Base-by-base conservation (phyloP, 441 rosid genomes). In the Populus hybrid region DNA sequence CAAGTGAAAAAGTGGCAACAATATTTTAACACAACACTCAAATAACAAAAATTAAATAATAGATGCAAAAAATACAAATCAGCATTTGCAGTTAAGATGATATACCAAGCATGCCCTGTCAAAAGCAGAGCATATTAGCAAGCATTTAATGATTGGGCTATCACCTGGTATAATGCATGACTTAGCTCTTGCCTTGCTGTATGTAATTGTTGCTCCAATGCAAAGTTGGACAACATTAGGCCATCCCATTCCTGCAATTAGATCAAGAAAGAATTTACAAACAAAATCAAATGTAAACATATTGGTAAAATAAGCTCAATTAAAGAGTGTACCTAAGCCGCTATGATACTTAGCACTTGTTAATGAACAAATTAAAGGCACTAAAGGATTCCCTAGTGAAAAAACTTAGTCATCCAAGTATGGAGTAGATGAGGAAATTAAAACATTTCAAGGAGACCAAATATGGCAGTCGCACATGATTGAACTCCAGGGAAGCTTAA, bases 121-220 rank as follows among this genome's bases (percentile, higher is more conserved):
- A 12, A 28, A 70, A 53, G 61, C 61, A 5, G 10, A 42, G 40
- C 24, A 28, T 35, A 72, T 67, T 64, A 35, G 64, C n/a, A 67
- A 26, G 38, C 14, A 50, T 64, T 5, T 18, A 75, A 67, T 35
- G 67, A n/a, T 38, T 46, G 40, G 24, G 42, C 74, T 68, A 64
- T 77, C 84, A 97, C 99, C 97, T 97, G 99, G 88, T 97, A 94
- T 42, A 97, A 82, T 26, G 98, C 98, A 87, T 97, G 98, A 78
- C 98, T 97, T 71, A 97, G 88, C 87, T 97, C 99, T 84, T 94
- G 98, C 84, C 99, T 92, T 11, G 99, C 98, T 7, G 98, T 88
- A 81, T 94, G 98, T 69, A 94, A 81, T 83, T 97, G 98, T 86
- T 94, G 98, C 85, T 97, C 99, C 87, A 97, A 81, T 38, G 99